Evolutionary conservation across 345 rosid genomes (phyloP), one percentile per base, ranked within the genome.

Genomic region (Salix suchowensis): DNA sequence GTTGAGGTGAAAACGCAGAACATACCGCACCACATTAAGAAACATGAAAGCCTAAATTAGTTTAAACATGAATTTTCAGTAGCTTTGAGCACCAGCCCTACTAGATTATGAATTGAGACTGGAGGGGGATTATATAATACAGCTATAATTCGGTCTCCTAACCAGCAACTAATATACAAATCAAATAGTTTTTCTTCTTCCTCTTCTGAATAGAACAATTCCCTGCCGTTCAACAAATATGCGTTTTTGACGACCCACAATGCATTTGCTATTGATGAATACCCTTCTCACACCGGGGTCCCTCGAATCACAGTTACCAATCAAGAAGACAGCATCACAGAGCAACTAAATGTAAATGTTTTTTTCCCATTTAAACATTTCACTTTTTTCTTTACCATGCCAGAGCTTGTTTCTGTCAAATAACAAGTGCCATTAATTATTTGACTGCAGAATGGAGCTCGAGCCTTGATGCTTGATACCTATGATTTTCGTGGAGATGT

Each of bases 191-290:
- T 10, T 10, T 42, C 14, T 42, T 42, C 46, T 42, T 40, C 10
- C 46, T 42, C 4, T 42, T 42, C 46, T 42, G 11, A 46, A 46
- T 26, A 89, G 96, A 91, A 89, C 66, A 87, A 91, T 77, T 86
- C 92, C 50, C 85, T 91, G 5, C 91, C 92, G 7, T 87, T 89
- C 82, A 89, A 91, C 78, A 91, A 91, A 40, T 89, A 91, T 60
- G 89, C 96, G 65, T 89, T 79, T 82, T 72, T 91, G 82, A 88
- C 96, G 10, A 89, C 92, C 34, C 93, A 91, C 86, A 91, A 91
- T 61, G 85, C 96, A 0, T 88, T 24, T 76, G 96, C 93, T 40
- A 89, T 88, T 34, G 86, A 46, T 12, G 52, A 15, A 46, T 13
- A 46, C 1, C 52, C 88, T 39, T 80, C 81, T 10, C 90, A 81